Base-by-base conservation (phyloP, 208 protist genomes). In the Wallacemonas rigidus region DNA sequence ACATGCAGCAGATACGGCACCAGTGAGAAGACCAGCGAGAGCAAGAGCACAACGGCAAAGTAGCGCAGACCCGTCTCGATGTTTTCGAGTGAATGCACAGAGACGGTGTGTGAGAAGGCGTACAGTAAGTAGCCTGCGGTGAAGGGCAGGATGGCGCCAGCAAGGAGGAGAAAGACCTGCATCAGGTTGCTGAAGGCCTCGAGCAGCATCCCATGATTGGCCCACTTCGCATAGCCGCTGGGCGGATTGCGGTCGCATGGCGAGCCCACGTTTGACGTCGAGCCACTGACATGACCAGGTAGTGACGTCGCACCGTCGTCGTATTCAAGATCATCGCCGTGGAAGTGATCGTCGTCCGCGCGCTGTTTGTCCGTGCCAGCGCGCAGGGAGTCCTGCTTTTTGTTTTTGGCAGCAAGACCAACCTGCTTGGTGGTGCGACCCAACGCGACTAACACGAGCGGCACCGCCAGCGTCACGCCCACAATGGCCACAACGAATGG, bases 401-500 rank as follows among this genome's bases (percentile, higher is more conserved):
- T 54, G 15, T 65, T 48, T 14, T 48, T 45, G 3, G 60, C 60
- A n/a, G 50, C 60, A 5, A 65, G 43, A 4, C 41, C 43, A 14
- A n/a, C 89, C 48, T 82, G 82, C 40, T 72, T 76, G 5, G 82
- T 88, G 1, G 90, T 87, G 35, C 90, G 76, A 51, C 77, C 81
- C 26, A 95, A 79, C 50, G 88, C 82, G 1, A 93, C 81, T 3
- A 95, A 64, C 14, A 89, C 69, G 71, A 79, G 88, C 56, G 90
- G 90, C 58, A 92, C 82, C 2, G 83, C 79, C 9, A 91, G 36
- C 14, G 79, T 76, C 12, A 93, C 70, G 36, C 84, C 77, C 14
- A 93, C 54, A 35, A 85, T 64, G 43, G 75, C 83, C 48, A 94
- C 54, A n/a, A 91, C 83, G 68, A 94, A 92, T 3, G 89, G 89